Conservation (phyloP, 768 basidiomycete species). For the Suillus alpinus region DNA sequence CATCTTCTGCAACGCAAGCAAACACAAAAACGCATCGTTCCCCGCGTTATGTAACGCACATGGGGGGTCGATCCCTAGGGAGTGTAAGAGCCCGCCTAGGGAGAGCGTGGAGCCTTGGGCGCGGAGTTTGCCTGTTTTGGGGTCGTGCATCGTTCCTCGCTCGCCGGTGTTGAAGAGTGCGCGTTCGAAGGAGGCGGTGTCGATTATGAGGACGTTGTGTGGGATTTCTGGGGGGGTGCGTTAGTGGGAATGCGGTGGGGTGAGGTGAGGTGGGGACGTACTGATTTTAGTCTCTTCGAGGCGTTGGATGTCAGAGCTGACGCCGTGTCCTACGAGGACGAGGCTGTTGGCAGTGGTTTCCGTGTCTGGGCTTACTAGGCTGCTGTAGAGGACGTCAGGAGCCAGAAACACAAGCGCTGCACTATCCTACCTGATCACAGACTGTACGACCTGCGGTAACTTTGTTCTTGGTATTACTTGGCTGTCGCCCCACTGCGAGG, state of each 20-base stretch:
- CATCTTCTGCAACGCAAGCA: slow-evolving; percentile 68
- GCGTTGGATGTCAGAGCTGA: slow-evolving; percentile 52
- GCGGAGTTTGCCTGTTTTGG: slow-evolving; percentile 53
- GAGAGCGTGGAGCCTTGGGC: slow-evolving; percentile 53
- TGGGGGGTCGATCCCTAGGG: slow-evolving; percentile 39
- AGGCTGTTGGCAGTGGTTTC: slow-evolving; percentile 68
- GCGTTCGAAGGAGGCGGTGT: slow-evolving; percentile 63
- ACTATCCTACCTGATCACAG: slow-evolving; percentile 58
- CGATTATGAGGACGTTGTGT: slow-evolving; percentile 66
- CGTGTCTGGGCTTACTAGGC: slow-evolving; percentile 72
- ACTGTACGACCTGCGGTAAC: slow-evolving; percentile 69
- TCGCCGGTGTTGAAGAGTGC: slow-evolving; percentile 55
- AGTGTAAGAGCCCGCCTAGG: slow-evolving; percentile 59
- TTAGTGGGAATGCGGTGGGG: not conserved
- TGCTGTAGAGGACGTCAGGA: slow-evolving; percentile 39
- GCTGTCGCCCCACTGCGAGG: slow-evolving; percentile 70
- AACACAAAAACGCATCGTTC: slow-evolving; percentile 71
- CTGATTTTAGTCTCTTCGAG: slow-evolving; percentile 82
- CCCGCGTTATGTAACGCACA: slow-evolving; percentile 70
- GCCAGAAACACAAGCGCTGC: not conserved
- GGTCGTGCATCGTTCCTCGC: slow-evolving; percentile 61
- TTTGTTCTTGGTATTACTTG: slow-evolving; percentile 66
- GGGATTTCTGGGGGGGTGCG: slow-evolving; percentile 53
- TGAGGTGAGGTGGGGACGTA: slow-evolving; percentile 33
- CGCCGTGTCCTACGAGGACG: slow-evolving; percentile 66